Percentiles rank a stretch among this genome's conserved stretches.
Conservation (phyloP, 2,329 filamentous ascomycete species). For the Beauveria varroae region DNA sequence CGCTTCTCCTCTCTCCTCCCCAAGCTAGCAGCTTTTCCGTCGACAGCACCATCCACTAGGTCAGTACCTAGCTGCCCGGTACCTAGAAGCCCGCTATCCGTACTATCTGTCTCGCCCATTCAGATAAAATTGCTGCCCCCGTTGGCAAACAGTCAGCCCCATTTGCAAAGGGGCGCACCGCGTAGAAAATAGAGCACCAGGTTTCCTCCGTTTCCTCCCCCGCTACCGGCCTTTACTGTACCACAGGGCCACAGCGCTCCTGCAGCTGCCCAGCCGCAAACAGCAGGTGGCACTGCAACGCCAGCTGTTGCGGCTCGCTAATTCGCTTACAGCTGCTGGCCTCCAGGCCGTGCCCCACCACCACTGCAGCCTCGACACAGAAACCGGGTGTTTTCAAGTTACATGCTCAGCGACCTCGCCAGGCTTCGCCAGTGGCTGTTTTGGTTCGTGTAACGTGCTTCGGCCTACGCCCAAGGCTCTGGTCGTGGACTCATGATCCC, state of each 20-base stretch:
- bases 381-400: background rate
- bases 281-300: constrained; percentile 2
- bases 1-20: background rate
- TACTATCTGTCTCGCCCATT: background rate
- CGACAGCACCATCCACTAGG: too few relatives aligned
- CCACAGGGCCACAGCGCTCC: background rate
- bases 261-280: constrained; percentile 4
- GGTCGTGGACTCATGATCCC: background rate
- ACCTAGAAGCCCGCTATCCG: background rate
- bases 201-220: background rate
- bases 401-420: background rate
- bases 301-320: background rate
- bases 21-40: too few relatives aligned
- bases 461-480: background rate
- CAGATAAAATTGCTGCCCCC: background rate
- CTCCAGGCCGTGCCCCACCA: background rate
- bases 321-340: background rate
- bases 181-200: background rate
- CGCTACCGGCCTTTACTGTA: constrained; percentile 1
- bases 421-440: background rate
- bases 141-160: background rate
- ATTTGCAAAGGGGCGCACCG: background rate
- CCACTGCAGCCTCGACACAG: background rate
- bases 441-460: background rate
- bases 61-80: background rate